Conservation (phyloP, 1,284 basidiomycete species). For the Mycena citricolor region DNA sequence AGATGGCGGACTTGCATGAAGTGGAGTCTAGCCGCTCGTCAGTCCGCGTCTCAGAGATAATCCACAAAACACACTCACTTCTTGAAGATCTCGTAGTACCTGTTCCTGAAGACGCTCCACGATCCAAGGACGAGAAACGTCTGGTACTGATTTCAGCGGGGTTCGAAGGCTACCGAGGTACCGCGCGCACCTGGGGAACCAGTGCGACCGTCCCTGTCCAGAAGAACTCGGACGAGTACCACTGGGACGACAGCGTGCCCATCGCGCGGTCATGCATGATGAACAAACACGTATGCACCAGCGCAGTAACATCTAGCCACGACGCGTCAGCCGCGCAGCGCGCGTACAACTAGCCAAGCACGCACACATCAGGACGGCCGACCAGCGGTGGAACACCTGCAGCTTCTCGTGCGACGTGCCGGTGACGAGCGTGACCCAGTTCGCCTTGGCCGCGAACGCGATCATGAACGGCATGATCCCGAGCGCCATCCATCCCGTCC, state of each 20-base stretch:
- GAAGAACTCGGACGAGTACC: conserved; percentile 29
- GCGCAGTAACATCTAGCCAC: conserved; percentile 34
- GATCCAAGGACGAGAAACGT: conserved; percentile 33
- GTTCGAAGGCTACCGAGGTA: not conserved
- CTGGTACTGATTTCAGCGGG: conserved; percentile 9
- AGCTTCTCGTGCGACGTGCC: conserved; percentile 46
- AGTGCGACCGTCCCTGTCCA: conserved; percentile 40
- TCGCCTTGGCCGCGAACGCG: conserved; percentile 42
- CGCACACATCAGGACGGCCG: conserved; percentile 37
- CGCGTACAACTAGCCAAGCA: not conserved
- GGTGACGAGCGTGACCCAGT: conserved; percentile 38
- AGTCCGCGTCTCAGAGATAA: not conserved
- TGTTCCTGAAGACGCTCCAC: conserved; percentile 35
- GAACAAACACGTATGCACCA: conserved; percentile 39
- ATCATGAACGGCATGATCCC: conserved; percentile 39
- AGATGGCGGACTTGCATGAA: conserved; percentile 10
- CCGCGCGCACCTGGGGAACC: conserved; percentile 32
- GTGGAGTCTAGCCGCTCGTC: conserved; percentile 24
- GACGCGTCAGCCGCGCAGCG: conserved; percentile 9
- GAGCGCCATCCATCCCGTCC: conserved; percentile 36
- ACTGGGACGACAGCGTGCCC: conserved; percentile 27
- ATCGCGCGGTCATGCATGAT: conserved; percentile 29
- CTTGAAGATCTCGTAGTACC: conserved; percentile 43
- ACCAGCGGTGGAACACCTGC: conserved; percentile 44
- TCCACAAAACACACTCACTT: conserved; percentile 23